phyloP scores from a whole-genome alignment of 2,329 filamentous ascomycete genomes.

The Penicillium sp. region DNA sequence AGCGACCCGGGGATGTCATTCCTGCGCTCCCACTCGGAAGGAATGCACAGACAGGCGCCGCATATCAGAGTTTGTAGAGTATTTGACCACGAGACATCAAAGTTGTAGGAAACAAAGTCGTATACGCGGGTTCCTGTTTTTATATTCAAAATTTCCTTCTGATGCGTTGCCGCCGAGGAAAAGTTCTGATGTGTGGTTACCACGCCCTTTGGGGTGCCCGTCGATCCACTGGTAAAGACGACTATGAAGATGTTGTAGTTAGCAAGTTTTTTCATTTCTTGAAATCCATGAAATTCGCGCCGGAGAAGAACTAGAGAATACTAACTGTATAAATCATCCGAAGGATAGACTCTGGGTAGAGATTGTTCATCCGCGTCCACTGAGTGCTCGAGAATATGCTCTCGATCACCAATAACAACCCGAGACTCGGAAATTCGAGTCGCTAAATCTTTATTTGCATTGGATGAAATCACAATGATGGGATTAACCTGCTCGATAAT shows the following conservation, averaged over 20 bases:
- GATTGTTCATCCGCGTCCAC: background rate
- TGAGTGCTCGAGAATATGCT: background rate
- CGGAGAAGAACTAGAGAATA: too few species aligned
- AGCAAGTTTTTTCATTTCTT: too few species aligned
- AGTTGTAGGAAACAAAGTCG: slow-evolving; percentile 10
- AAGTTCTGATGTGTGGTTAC: slow-evolving; percentile 30
- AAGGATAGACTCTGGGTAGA: background rate
- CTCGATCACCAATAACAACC: slow-evolving; percentile 1
- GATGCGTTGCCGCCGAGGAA: background rate
- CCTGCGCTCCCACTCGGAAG: slow-evolving; percentile 4
- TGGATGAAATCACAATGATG: background rate
- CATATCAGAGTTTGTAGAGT: slow-evolving; percentile 7
- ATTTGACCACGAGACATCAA: slow-evolving; percentile 12
- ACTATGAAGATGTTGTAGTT: too few species aligned
- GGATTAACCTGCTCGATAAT: slow-evolving; percentile 4
- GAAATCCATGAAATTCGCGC: too few species aligned
- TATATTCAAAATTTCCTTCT: background rate
- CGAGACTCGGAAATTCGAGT: background rate
- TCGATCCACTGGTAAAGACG: slow-evolving; percentile 91
- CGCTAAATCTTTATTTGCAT: background rate
- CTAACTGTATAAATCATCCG: slow-evolving; percentile 1
- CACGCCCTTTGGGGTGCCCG: slow-evolving; percentile 84
- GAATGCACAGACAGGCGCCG: slow-evolving; percentile 11
- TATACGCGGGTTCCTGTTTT: background rate
- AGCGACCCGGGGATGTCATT: slow-evolving; percentile 6